Conservation (phyloP, 768 basidiomycete species). For the Trametes elegans region DNA sequence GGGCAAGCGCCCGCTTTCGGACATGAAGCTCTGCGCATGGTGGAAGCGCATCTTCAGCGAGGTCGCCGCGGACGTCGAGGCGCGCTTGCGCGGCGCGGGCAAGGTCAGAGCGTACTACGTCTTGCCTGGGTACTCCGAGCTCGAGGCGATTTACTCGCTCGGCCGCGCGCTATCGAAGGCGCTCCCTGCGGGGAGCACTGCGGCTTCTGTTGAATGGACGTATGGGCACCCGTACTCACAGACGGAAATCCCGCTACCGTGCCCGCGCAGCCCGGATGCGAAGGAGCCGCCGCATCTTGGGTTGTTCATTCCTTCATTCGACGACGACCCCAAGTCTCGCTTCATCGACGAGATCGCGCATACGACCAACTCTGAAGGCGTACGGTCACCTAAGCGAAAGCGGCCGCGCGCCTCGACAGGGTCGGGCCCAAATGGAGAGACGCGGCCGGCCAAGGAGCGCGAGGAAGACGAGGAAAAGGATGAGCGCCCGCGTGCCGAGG, state of each 20-base stretch:
- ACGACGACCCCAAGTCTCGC: conserved; percentile 95
- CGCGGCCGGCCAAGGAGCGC: neutral
- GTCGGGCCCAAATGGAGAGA: neutral
- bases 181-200: conserved; percentile 9
- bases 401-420: conserved; percentile 39
- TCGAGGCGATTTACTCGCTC: conserved; percentile 64
- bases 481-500: conserved; percentile 30
- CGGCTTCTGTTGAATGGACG: conserved; percentile 44
- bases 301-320: conserved; percentile 81
- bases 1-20: conserved; percentile 73
- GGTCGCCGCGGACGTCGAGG: conserved; percentile 45
- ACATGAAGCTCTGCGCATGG: conserved; percentile 84
- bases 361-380: conserved; percentile 55
- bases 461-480: conserved; percentile 29
- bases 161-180: conserved; percentile 33
- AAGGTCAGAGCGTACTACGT: conserved; percentile 52
- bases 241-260: conserved; percentile 40
- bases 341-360: conserved; percentile 90
- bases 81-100: conserved; percentile 28
- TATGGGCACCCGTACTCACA: conserved; percentile 79
- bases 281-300: conserved; percentile 51
- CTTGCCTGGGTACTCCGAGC: conserved; percentile 65
- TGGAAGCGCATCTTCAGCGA: conserved; percentile 78
- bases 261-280: conserved; percentile 39
- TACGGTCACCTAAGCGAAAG: conserved; percentile 63